Base-by-base conservation (phyloP, 352 stramenopile species). In the Pythium guiyangense region DNA sequence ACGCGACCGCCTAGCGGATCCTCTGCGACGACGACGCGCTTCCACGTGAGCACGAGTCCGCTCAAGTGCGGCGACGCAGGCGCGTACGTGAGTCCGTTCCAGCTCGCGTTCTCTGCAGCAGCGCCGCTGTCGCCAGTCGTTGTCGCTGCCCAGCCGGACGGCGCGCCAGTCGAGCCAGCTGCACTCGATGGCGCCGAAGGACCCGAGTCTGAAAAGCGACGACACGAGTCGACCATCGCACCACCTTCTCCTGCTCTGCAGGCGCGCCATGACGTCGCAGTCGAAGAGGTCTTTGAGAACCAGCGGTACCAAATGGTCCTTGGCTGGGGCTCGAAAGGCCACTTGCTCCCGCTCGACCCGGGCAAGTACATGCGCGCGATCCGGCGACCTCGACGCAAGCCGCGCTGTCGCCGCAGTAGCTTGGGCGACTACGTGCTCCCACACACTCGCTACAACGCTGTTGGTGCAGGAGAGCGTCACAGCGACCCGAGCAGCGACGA, bases 261-360 rank as follows among this genome's bases (percentile, higher is more conserved):
- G 39, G 39, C 39, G 39, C 11, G 5, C 11, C 2, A 2, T 31
- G 11, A 1, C 4, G 39, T 81, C 2, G 62, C 69, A 29, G 56
- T 70, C 0, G 78, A 89, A 51, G 70, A 86, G 66, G 73, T 91
- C 37, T 88, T 70, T 54, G 81, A 91, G 58, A 67, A 88, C 53
- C 78, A 91, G 57, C 73, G 81, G 15, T 87, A 88, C 51, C 81
- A 91, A 49, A 65, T 75, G 43, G 64, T 91, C 37, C 65, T 91
- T 12, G 76, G 81, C 22, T 91, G 81, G 81, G 81, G 81, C n/a
- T 74, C 78, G 20, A 89, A 84, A 54, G 81, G 81, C 42, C 78
- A 88, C 44, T 71, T 91, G 50, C 59, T 91, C 44, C 81, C 81
- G 27, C 60, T 91, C 37, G 81, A 91, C 55, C 81, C 81, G 0